phyloP scores from a whole-genome alignment of 2,329 filamentous ascomycete genomes.

The Xylaria sp. region DNA sequence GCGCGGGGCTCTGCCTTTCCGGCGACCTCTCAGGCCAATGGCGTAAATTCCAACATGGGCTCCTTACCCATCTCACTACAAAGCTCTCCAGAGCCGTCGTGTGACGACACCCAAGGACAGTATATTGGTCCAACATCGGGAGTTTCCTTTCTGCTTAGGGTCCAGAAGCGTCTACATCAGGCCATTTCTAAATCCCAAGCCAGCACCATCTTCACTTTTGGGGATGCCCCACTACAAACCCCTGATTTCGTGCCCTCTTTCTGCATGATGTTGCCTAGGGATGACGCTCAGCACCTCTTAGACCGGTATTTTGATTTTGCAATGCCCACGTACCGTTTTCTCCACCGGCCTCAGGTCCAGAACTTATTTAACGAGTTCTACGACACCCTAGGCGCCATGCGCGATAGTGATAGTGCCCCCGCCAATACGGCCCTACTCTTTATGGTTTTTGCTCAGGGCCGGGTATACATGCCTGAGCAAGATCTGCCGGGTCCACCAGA shows the following conservation, averaged over 20 bases:
- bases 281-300: constrained; percentile 47
- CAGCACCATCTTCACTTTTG: constrained; percentile 60
- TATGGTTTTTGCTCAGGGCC: constrained; percentile 61
- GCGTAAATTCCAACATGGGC: neutral
- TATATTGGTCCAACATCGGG: constrained; percentile 60
- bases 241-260: constrained; percentile 56
- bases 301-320: constrained; percentile 55
- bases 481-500: constrained; percentile 47
- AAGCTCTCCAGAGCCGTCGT: constrained; percentile 57
- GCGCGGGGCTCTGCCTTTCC: neutral
- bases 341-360: constrained; percentile 56
- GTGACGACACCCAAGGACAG: constrained; percentile 58
- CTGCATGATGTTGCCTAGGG: constrained; percentile 53
- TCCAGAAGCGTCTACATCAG: constrained; percentile 60
- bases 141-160: constrained; percentile 60
- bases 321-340: constrained; percentile 56
- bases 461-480: constrained; percentile 53
- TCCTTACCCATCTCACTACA: constrained; percentile 44
- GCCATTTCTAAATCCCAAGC: constrained; percentile 51
- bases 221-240: constrained; percentile 55
- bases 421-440: constrained; percentile 51
- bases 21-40: neutral
- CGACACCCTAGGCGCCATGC: constrained; percentile 54
- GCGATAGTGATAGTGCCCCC: constrained; percentile 52
- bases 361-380: constrained; percentile 59